Evolutionary conservation across 2,329 filamentous ascomycete genomes (phyloP).

Genomic region (Plectosphaerella sp.): DNA sequence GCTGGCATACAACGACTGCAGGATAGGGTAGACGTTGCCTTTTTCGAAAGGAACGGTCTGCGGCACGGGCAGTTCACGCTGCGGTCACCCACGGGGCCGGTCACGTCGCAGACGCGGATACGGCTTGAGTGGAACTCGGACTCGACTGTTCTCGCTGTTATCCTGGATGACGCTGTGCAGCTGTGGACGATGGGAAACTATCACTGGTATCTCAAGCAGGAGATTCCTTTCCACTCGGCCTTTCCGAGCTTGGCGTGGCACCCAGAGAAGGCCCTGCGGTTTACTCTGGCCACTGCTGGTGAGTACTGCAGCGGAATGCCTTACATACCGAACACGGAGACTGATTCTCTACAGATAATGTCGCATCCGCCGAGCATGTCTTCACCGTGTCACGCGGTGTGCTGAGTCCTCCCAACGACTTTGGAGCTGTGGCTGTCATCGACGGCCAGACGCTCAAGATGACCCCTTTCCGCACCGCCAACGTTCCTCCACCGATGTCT

Average conservation of each 20-base stretch:
- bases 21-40: slow-evolving; percentile 74
- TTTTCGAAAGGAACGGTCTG: slow-evolving; percentile 96
- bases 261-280: slow-evolving; percentile 72
- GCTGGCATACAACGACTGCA: slow-evolving; percentile 74
- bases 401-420: slow-evolving; percentile 66
- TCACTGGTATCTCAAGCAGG: slow-evolving; percentile 96
- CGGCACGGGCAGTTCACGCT: slow-evolving; percentile 94
- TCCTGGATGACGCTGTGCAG: slow-evolving; percentile 70
- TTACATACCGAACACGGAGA: background rate
- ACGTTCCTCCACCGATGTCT: slow-evolving; percentile 90
- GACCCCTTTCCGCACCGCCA: slow-evolving; percentile 78
- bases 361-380: slow-evolving; percentile 62
- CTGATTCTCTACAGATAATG: slow-evolving; percentile 27
- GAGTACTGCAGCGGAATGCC: slow-evolving; percentile 14
- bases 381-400: slow-evolving; percentile 67
- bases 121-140: slow-evolving; percentile 83
- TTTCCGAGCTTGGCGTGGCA: slow-evolving; percentile 64
- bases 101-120: slow-evolving; percentile 53
- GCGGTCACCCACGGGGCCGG: slow-evolving; percentile 55
- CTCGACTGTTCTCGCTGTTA: slow-evolving; percentile 84
- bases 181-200: slow-evolving; percentile 98
- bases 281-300: slow-evolving; percentile 53
- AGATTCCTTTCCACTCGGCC: slow-evolving; percentile 49
- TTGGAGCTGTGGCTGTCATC: slow-evolving; percentile 75
- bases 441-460: slow-evolving; percentile 78